Evolutionary conservation across 371 early-diverging fungal genomes (phyloP).

Genomic region (Enterocytospora artemiae): DNA sequence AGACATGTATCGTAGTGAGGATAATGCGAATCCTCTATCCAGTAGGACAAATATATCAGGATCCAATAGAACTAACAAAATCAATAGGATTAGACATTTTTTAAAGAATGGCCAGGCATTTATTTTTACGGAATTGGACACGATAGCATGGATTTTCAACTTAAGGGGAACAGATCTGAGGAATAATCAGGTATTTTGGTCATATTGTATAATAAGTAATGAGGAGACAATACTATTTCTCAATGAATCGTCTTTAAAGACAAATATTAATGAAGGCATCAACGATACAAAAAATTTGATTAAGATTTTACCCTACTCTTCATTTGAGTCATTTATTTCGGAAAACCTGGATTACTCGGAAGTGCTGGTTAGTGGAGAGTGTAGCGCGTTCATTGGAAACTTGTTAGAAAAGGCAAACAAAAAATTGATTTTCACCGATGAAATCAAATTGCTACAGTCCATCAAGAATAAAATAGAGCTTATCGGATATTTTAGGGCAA

Average conservation of each 20-base stretch:
- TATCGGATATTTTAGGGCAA: slow-evolving; percentile 78
- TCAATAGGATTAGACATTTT: neutral
- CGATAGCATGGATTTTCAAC: slow-evolving; percentile 73
- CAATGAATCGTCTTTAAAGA: slow-evolving; percentile 65
- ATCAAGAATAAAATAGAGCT: slow-evolving; percentile 75
- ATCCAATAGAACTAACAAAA: slow-evolving; percentile 4
- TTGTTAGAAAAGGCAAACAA: no score
- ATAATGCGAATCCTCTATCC: neutral
- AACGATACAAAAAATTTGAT: no score
- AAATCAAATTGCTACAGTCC: slow-evolving; percentile 16
- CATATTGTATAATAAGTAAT: slow-evolving; percentile 70
- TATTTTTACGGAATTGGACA: slow-evolving; percentile 51
- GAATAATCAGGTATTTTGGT: slow-evolving; percentile 89
- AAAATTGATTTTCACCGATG: slow-evolving; percentile 17
- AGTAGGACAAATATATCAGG: slow-evolving; percentile 7
- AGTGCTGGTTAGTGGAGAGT: neutral
- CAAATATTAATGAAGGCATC: no score
- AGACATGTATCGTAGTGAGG: neutral
- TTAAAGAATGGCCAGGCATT: slow-evolving; percentile 20
- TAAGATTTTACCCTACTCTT: slow-evolving; percentile 29
- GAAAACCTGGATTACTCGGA: neutral
- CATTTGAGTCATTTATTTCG: slow-evolving; percentile 34
- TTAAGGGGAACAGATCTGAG: slow-evolving; percentile 84
- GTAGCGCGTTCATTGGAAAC: neutral
- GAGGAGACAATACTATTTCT: slow-evolving; percentile 67